Conservation (phyloP, 345 rosid species). For the Moringa oleifera region DNA sequence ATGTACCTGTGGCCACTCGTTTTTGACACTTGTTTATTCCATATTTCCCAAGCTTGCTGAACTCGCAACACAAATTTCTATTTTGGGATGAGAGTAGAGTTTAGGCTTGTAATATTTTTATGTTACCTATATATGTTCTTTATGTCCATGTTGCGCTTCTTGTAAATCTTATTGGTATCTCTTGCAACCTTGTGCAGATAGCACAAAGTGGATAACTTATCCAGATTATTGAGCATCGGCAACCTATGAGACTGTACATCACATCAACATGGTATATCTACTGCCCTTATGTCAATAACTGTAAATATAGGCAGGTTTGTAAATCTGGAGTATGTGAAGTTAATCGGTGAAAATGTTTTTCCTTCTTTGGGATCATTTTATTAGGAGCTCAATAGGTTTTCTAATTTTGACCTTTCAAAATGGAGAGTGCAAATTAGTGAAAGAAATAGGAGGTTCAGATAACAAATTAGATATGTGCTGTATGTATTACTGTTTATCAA, state of each 20-base stretch:
- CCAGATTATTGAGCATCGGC: background rate
- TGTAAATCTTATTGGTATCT: conserved; percentile 1
- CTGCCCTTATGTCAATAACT: conserved; percentile 19
- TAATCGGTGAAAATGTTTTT: conserved; percentile 6
- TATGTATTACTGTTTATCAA: background rate
- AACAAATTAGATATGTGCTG: conserved; percentile 10
- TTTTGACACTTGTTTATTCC: too few relatives aligned
- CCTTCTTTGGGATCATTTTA: conserved; percentile 2
- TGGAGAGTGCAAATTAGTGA: conserved; percentile 1
- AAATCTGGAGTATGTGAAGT: conserved; percentile 23
- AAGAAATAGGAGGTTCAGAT: conserved; percentile 7
- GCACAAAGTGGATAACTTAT: conserved; percentile 1
- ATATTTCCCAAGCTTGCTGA: too few relatives aligned
- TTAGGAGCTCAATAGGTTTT: conserved; percentile 19
- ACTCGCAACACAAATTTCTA: background rate
- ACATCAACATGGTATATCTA: conserved; percentile 7
- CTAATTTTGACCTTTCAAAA: conserved; percentile 6
- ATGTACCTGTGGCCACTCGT: too few relatives aligned
- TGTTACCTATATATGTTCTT: background rate
- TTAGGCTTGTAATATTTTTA: background rate
- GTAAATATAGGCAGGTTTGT: conserved; percentile 34
- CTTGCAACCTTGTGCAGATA: conserved; percentile 33
- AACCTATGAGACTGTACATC: background rate
- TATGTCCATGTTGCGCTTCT: too few relatives aligned
- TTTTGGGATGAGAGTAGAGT: background rate